These are phyloP conservation scores for Rosa chinensis DNA, from an alignment of 306 rosid genomes.

Conservation along the genomic window DNA sequence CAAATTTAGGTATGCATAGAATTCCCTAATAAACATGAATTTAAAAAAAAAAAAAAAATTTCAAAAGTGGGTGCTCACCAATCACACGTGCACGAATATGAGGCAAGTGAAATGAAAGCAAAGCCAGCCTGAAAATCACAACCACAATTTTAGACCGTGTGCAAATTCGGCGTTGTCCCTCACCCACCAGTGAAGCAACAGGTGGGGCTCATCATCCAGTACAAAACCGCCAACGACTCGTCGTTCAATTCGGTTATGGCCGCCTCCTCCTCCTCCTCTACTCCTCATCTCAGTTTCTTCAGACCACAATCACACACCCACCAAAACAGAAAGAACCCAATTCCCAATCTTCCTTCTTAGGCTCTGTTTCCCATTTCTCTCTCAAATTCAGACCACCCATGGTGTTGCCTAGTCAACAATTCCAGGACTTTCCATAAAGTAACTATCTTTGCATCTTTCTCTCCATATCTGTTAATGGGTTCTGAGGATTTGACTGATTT, in stretches of 20 bases:
- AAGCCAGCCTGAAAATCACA: not conserved
- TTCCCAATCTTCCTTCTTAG: not conserved
- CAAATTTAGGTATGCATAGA: too few relatives aligned
- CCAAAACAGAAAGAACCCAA: not conserved
- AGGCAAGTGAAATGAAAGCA: not conserved
- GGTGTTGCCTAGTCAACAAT: not conserved
- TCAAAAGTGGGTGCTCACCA: too few relatives aligned
- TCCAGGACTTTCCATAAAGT: not conserved
- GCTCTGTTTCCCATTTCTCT: not conserved
- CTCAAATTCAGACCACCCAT: not conserved
- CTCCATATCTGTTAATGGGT: not conserved
- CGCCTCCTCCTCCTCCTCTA: not conserved
- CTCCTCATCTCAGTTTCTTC: not conserved
- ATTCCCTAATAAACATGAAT: too few relatives aligned
- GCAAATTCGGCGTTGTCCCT: not conserved
- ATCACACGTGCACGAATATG: too few relatives aligned
- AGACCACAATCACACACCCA: not conserved
- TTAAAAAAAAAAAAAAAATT: too few relatives aligned
- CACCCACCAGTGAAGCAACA: not conserved
- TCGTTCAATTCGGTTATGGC: not conserved
- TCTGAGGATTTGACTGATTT: not conserved
- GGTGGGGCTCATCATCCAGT: not conserved
- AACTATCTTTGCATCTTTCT: not conserved
- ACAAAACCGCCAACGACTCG: constrained; percentile 1
- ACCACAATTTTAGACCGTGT: not conserved